Conservation (phyloP, 352 stramenopile genomes). For the Peronospora farinosa region DNA sequence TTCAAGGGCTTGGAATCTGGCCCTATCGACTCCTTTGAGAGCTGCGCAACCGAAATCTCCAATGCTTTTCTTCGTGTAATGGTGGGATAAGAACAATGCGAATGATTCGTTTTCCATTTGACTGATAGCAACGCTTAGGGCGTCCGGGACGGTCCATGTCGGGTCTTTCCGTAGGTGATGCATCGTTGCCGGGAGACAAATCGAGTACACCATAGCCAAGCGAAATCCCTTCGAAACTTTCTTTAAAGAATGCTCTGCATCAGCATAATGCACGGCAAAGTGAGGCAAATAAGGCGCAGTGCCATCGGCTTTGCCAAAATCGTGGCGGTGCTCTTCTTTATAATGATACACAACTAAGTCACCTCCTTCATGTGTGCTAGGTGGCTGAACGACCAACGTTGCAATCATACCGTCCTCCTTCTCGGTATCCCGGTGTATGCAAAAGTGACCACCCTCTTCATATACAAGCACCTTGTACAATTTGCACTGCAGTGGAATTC, state of each 20-base stretch:
- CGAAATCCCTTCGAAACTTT: constrained; percentile 15
- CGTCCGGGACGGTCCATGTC: too few species aligned
- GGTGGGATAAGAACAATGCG: too few species aligned
- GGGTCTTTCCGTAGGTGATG: not conserved
- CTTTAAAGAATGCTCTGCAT: constrained; percentile 18
- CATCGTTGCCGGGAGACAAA: constrained; percentile 10
- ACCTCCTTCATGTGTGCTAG: constrained; percentile 21
- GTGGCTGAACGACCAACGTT: constrained; percentile 38
- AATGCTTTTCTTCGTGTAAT: too few species aligned
- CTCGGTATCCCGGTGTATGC: constrained; percentile 45
- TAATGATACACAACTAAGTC: constrained; percentile 19
- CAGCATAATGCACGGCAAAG: constrained; percentile 23
- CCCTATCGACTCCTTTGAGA: constrained; percentile 5
- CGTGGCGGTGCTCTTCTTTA: constrained; percentile 8
- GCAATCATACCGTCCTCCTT: constrained; percentile 50
- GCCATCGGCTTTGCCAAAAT: constrained; percentile 15
- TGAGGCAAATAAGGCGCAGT: constrained; percentile 9
- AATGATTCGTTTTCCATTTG: too few species aligned
- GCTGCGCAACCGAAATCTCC: too few species aligned
- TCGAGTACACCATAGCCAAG: constrained; percentile 16
- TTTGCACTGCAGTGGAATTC: constrained; percentile 9
- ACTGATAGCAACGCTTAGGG: not conserved
- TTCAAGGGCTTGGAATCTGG: not conserved
- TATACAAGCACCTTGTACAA: constrained; percentile 57
- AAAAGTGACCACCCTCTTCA: constrained; percentile 34